Conservation (phyloP, 345 rosid species). For the Syzygium oleosum region DNA sequence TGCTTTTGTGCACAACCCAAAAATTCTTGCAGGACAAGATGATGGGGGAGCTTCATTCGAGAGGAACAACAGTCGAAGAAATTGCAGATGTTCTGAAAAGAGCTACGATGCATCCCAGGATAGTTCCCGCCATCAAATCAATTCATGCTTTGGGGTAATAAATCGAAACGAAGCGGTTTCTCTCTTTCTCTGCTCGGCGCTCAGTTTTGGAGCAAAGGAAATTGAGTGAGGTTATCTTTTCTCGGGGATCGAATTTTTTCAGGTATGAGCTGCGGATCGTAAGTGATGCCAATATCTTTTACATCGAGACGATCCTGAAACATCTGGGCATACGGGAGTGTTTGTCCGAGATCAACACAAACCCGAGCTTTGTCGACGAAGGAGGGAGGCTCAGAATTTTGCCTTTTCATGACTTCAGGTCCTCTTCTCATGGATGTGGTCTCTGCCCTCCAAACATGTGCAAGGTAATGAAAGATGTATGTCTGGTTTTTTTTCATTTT, state of each 20-base stretch:
- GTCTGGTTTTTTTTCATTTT: background rate
- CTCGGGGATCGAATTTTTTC: background rate
- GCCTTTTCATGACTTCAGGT: conserved; percentile 56
- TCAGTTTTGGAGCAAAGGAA: background rate
- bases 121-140: conserved; percentile 58
- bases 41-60: conserved; percentile 66
- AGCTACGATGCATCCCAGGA: conserved; percentile 52
- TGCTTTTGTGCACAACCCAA: background rate
- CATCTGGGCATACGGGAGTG: conserved; percentile 47
- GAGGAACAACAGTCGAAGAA: conserved; percentile 54
- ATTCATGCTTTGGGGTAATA: conserved; percentile 77
- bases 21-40: conserved; percentile 44
- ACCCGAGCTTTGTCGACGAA: conserved; percentile 52
- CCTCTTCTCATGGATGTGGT: conserved; percentile 54
- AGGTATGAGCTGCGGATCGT: conserved; percentile 81
- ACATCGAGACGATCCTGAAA: conserved; percentile 58
- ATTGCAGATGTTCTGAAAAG: conserved; percentile 44
- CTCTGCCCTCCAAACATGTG: conserved; percentile 90
- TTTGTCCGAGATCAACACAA: conserved; percentile 72
- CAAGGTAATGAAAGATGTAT: conserved; percentile 39
- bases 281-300: conserved; percentile 72
- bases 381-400: conserved; percentile 47
- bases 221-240: background rate
- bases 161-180: background rate
- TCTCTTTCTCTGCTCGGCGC: too few species aligned